phyloP scores from a whole-genome alignment of 192 early-diverging fungal species.

The Phlyctochytrium arcticum region DNA sequence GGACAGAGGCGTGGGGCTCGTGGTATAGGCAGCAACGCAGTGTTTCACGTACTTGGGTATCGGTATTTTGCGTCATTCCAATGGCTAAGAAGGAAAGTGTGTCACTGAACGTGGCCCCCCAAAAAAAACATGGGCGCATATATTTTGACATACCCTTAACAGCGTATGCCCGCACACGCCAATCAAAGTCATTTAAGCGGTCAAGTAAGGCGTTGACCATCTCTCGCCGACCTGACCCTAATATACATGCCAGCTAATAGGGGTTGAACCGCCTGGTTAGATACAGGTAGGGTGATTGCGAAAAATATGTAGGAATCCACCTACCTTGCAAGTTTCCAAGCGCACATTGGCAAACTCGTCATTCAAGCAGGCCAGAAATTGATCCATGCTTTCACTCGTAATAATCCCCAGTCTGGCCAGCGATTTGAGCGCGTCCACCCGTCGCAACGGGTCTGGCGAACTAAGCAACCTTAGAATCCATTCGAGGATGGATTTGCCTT shows the following conservation, averaged over 20 bases:
- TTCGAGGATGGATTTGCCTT: slow-evolving; percentile 38
- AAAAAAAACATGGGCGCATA: background rate
- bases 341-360: slow-evolving; percentile 43
- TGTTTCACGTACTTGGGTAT: slow-evolving; percentile 37
- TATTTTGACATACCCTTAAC: slow-evolving; percentile 38
- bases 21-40: slow-evolving; percentile 44
- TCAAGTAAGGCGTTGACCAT: slow-evolving; percentile 38
- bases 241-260: slow-evolving; percentile 36
- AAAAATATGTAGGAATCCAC: background rate
- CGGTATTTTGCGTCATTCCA: slow-evolving; percentile 28
- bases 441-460: slow-evolving; percentile 33
- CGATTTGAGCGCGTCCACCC: slow-evolving; percentile 42
- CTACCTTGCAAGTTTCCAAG: slow-evolving; percentile 50
- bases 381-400: slow-evolving; percentile 12
- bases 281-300: background rate
- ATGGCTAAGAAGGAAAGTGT: slow-evolving; percentile 25
- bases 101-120: background rate
- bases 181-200: slow-evolving; percentile 34
- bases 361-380: slow-evolving; percentile 31
- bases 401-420: slow-evolving; percentile 33
- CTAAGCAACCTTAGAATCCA: slow-evolving; percentile 37
- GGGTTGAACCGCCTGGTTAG: background rate
- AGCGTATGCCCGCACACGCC: slow-evolving; percentile 41
- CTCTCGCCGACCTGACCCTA: slow-evolving; percentile 25
- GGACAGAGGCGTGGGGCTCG: slow-evolving; percentile 34